Evolutionary conservation across 1,284 basidiomycete species (phyloP), one percentile per base, ranked within the genome.

Genomic region (Pascua guehoae): DNA sequence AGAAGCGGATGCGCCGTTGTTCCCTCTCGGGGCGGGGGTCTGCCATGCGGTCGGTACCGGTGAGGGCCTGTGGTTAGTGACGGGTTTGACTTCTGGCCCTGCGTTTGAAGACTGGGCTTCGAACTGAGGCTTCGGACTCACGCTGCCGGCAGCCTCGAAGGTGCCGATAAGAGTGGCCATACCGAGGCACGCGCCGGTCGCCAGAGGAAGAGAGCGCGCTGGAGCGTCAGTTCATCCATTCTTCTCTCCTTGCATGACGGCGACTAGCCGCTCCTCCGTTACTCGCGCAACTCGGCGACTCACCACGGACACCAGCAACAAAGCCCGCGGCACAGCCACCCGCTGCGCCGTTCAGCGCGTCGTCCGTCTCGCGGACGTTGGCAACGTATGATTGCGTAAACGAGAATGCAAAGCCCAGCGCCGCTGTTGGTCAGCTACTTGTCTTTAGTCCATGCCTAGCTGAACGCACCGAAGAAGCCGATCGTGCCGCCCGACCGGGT

Each of bases 251-350:
- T 32, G 24, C 53, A n/a, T 41, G 17, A 51, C 43, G 58, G 24
- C 15, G 18, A 36, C 41, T 41, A 36, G 41, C 16, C 37, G 24
- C n/a, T 17, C 2, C 60, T n/a, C 18, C 8, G 24, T 16, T 10
- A 32, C 32, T 24, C 43, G 43, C 16, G 24, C 24, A 32, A 32
- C 24, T 32, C 24, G 24, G 24, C 24, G 24, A 81, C 84, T 56
- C 72, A 90, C 91, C 82, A 79, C 86, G 83, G 60, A 93, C 80
- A 59, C 93, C 93, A 45, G 89, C 89, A 61, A 96, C 79, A 76
- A 96, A 89, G 49, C 93, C 93, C 54, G 92, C 91, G 50, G 92
- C 93, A 78, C 93, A 96, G 56, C 89, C 93, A 62, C 90, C 93
- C 52, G 85, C 85, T 49, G 88, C 88, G 54, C 88, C 88, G 72